Percentiles rank a stretch among this genome's conserved stretches.
Evolutionary conservation across 805 yeast genomes (phyloP).

Genomic region (Candida berthetii): DNA sequence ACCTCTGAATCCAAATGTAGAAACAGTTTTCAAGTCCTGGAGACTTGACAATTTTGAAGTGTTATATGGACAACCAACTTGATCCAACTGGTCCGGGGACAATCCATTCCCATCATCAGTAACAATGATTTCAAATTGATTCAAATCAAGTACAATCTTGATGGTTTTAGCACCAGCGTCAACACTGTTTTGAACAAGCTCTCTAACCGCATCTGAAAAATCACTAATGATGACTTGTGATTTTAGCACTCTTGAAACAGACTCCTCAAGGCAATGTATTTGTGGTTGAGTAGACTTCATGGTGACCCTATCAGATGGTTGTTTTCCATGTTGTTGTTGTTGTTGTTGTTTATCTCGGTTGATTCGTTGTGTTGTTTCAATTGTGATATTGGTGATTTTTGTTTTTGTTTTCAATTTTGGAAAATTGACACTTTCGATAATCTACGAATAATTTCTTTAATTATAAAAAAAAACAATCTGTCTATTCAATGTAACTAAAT

Average conservation of each 20-base stretch:
- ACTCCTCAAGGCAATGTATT: background rate
- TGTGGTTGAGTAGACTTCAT: no score
- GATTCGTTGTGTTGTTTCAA: no score
- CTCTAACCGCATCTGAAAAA: constrained; percentile 37
- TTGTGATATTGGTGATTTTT: no score
- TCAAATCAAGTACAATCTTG: constrained; percentile 27
- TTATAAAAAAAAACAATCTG: no score
- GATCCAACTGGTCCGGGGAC: constrained; percentile 34
- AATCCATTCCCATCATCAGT: constrained; percentile 76
- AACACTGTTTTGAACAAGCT: constrained; percentile 46
- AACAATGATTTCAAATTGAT: constrained; percentile 31
- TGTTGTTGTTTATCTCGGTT: no score
- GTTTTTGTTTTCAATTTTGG: no score
- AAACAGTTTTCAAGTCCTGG: constrained; percentile 29
- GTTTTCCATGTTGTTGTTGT: no score
- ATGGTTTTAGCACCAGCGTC: constrained; percentile 44
- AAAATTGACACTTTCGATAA: no score
- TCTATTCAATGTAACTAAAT: constrained; percentile 74
- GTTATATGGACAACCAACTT: constrained; percentile 39
- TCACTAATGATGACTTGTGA: constrained; percentile 31
- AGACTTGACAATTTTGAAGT: constrained; percentile 48
- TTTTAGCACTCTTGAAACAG: constrained; percentile 6
- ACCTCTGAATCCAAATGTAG: constrained; percentile 67
- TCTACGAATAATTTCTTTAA: no score
- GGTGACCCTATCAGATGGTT: no score